Conservation (phyloP, 2,329 filamentous ascomycete genomes). For the Achaetomium macrosporum region DNA sequence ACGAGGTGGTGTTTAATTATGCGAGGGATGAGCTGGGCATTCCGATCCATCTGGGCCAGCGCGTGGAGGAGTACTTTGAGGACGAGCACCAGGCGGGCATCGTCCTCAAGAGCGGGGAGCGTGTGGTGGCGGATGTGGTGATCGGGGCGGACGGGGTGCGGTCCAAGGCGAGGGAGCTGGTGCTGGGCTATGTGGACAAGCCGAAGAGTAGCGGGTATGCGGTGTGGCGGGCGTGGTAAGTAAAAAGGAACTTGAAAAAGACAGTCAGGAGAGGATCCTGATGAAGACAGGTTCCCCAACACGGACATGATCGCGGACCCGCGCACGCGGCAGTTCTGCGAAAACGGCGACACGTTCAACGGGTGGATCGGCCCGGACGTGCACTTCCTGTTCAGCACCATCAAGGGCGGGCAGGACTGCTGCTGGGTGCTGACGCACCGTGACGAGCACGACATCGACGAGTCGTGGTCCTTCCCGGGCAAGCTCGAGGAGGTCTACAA, state of each 20-base stretch:
- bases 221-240: constrained; percentile 48
- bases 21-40: constrained; percentile 49
- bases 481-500: constrained; percentile 47
- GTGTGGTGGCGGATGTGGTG: constrained; percentile 44
- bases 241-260: too few species aligned
- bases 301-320: constrained; percentile 48
- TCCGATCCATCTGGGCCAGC: constrained; percentile 48
- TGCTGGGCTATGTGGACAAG: constrained; percentile 46
- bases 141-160: constrained; percentile 51
- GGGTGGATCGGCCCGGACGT: constrained; percentile 54
- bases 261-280: too few species aligned
- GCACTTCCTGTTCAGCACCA: constrained; percentile 51
- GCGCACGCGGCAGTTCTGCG: constrained; percentile 47
- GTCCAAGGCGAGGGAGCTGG: constrained; percentile 45
- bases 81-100: constrained; percentile 46
- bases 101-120: constrained; percentile 42
- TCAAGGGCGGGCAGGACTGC: constrained; percentile 50
- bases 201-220: constrained; percentile 48
- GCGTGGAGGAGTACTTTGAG: constrained; percentile 50
- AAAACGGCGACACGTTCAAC: constrained; percentile 53
- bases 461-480: constrained; percentile 50
- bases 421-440: constrained; percentile 54
- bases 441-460: constrained; percentile 49
- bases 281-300: constrained; percentile 44
- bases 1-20: constrained; percentile 53